Conservation (phyloP, 495 filamentous ascomycete genomes). For the Aspergillus homomorphus region DNA sequence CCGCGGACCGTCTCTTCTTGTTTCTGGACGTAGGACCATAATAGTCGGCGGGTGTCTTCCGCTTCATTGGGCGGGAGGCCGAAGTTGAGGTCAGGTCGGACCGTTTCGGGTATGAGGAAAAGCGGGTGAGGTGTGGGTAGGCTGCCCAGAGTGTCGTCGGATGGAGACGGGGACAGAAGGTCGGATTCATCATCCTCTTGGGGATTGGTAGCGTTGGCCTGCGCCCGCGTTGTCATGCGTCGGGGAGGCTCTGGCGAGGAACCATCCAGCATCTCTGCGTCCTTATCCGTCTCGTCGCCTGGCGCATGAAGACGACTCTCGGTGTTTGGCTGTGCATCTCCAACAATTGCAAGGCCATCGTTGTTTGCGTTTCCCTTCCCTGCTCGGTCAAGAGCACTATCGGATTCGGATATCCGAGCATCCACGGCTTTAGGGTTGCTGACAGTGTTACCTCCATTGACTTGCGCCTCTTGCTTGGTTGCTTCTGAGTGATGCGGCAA, state of each 20-base stretch:
- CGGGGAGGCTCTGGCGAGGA: slow-evolving; percentile 47
- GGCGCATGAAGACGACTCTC: slow-evolving; percentile 9
- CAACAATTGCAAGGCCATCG: slow-evolving; percentile 13
- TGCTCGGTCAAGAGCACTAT: slow-evolving; percentile 11
- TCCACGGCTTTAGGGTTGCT: slow-evolving; percentile 9
- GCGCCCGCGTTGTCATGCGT: slow-evolving; percentile 68
- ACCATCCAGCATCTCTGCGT: slow-evolving; percentile 40
- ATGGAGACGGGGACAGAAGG: slow-evolving; percentile 44
- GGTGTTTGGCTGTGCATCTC: slow-evolving; percentile 8
- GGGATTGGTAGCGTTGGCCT: slow-evolving; percentile 52
- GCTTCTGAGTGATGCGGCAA: slow-evolving; percentile 35
- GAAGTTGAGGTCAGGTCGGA: slow-evolving; percentile 72
- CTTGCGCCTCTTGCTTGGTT: slow-evolving; percentile 9
- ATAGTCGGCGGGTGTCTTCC: slow-evolving; percentile 78
- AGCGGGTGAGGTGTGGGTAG: slow-evolving; percentile 71
- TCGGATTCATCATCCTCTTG: slow-evolving; percentile 28
- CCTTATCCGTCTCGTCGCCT: slow-evolving; percentile 27
- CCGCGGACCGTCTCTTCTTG: slow-evolving; percentile 92
- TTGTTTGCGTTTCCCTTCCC: slow-evolving; percentile 15
- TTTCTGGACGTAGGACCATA: slow-evolving; percentile 87
- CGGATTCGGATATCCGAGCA: slow-evolving; percentile 10
- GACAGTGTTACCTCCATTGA: slow-evolving; percentile 15
- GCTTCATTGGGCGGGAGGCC: slow-evolving; percentile 80
- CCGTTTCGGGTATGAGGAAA: slow-evolving; percentile 69
- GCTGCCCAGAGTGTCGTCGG: slow-evolving; percentile 47